These are phyloP conservation scores for Petunia hybrid DNA, from an alignment of 305 asterid species.

Conservation along the genomic window DNA sequence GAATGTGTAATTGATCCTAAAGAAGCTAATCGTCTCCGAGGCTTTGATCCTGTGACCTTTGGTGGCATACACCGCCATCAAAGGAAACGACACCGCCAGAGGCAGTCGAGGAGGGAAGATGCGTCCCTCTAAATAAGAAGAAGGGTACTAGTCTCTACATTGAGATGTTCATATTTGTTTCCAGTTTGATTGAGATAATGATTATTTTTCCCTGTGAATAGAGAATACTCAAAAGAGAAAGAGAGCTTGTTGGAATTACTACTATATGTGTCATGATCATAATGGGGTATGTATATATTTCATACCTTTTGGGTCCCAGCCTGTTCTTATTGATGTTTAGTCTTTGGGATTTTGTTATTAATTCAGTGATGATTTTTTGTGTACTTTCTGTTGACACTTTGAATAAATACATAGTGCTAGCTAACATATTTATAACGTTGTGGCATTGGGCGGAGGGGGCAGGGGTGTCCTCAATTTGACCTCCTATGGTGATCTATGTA, in stretches of 20 bases:
- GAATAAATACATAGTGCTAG: neutral
- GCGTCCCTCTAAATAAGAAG: slow-evolving; percentile 45
- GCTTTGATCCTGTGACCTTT: slow-evolving; percentile 66
- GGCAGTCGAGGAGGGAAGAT: slow-evolving; percentile 34
- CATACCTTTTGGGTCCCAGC: slow-evolving; percentile 39
- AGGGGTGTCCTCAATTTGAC: neutral
- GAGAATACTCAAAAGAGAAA: slow-evolving; percentile 35
- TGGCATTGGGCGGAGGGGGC: neutral
- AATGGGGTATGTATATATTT: slow-evolving; percentile 42
- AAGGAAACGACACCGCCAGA: slow-evolving; percentile 58
- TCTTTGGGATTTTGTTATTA: neutral
- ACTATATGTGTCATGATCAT: slow-evolving; percentile 37
- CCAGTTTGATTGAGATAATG: slow-evolving; percentile 7
- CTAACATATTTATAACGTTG: neutral
- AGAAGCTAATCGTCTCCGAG: slow-evolving; percentile 62
- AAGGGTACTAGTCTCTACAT: neutral
- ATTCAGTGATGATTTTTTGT: neutral
- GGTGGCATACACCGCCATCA: slow-evolving; percentile 59
- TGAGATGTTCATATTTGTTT: slow-evolving; percentile 17
- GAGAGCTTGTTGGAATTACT: slow-evolving; percentile 28
- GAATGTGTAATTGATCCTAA: slow-evolving; percentile 62
- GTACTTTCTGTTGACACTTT: neutral
- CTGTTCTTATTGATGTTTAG: slow-evolving; percentile 26
- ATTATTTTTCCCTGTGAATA: slow-evolving; percentile 50
- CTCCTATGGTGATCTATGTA: neutral